Evolutionary conservation across 495 filamentous ascomycete species (phyloP), one percentile per base, ranked within the genome.

Genomic region (Penicillium roqueforti): DNA sequence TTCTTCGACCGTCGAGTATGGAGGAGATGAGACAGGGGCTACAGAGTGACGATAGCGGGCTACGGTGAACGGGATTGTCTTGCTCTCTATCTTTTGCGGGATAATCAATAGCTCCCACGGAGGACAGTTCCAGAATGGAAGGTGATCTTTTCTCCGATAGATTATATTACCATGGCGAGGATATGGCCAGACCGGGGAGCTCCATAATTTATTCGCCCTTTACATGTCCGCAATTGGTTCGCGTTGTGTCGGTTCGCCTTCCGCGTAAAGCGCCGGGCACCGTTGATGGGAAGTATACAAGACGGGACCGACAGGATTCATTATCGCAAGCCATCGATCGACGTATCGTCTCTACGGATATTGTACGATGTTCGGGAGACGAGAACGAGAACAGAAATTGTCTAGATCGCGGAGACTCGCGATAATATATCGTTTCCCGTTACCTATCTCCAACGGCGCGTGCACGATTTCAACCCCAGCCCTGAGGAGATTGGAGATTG

Each of bases 231-330:
- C 39, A 42, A 58, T 58, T 58, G 56, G 56, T 28, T 54, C 36
- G 25, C n/a, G 28, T 49, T 1, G 32, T 25, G 32, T 50, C 36
- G 34, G 49, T 25, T 53, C 28, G 48, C 32, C 57, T 54, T 34
- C 57, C 63, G 63, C 63, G 60, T 57, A 61, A 66, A 58, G 63
- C 63, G 60, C 60, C 57, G 54, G 51, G 57, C 36, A 10, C 36
- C 50, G 38, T 51, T 47, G 48, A 34, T 49, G 31, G 31, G 19
- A 42, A 28, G 32, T 39, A 22, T 47, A 58, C 39, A 54, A 31
- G 46, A 58, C 51, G 50, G 47, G 31, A 22, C 43, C 23, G 34
- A 16, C 20, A 43, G 19, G 41, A n/a, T 23, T 37, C 20, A 19
- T 22, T 37, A 38, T 26, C 19, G 20, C 5, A 18, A 28, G 22